Evolutionary conservation across 139 green algal genomes (phyloP), one percentile per base, ranked within the genome.

Genomic region (Chara braunii): DNA sequence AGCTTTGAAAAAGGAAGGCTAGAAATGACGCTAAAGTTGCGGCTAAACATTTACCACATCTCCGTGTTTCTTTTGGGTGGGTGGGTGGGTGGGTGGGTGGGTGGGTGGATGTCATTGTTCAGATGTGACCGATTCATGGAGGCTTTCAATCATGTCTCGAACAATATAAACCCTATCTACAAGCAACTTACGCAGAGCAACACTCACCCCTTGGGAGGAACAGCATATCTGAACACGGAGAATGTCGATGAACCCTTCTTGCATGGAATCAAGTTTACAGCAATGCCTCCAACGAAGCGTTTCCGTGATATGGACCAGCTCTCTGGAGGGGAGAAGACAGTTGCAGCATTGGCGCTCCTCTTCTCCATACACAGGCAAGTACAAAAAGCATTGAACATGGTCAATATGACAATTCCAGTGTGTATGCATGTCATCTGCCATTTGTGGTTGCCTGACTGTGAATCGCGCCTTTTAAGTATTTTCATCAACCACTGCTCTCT

Each of bases 241-340:
- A 80, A 82, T 9, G 68, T 83, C 24, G 89, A 96, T 43, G 85
- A 94, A 59, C 90, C 90, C 3, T 97, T 87, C 79, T 68, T 87
- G 37, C 67, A 59, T 7, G 91, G 91, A 37, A 85, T 95, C 73
- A 80, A 94, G 69, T 97, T 90, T 80, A 90, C 78, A 1, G 90
- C 92, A 64, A 97, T 96, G 82, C 92, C 92, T 2, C 92, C 92
- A 31, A 90, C 84, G 54, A 98, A 98, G 81, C 79, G 92, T 23
- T 98, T 94, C 80, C 75, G 91, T 3, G 88, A 98, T 55, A 98
- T 99, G 91, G 90, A 97, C 63, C 84, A 94, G 78, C 86, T 99
- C 26, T 94, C 83, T 24, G 93, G 92, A 70, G 85, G 78, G 9
- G 78, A 83, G 61, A 80, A 95, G 85, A 96, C 93, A 4, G 84